Evolutionary conservation across 257 asterid genomes (phyloP).

Genomic region (Echites panduratus): DNA sequence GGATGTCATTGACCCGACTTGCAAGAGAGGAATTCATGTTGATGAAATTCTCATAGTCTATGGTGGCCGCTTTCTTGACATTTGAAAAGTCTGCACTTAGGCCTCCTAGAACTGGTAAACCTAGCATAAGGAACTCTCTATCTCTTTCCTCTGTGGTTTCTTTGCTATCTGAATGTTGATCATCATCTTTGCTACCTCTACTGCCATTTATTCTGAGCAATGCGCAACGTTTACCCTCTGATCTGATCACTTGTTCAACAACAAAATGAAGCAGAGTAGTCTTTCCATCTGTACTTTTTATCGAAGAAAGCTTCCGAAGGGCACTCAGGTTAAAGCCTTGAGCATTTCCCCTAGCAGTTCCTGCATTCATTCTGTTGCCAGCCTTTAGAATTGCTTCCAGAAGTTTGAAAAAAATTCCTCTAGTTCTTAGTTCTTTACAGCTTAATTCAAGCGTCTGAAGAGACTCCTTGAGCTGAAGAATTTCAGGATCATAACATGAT

Average conservation of each 20-base stretch:
- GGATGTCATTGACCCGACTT: conserved; percentile 34
- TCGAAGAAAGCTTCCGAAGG: conserved; percentile 51
- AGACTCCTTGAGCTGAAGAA: conserved; percentile 57
- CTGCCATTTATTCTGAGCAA: neutral
- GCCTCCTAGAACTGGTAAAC: conserved; percentile 42
- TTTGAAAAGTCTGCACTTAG: conserved; percentile 38
- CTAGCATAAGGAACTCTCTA: conserved; percentile 40
- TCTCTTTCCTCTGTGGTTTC: conserved; percentile 30
- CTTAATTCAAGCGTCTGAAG: conserved; percentile 56
- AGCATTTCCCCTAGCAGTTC: conserved; percentile 77
- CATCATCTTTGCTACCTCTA: neutral
- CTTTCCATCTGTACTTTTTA: conserved; percentile 71
- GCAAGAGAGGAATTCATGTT: conserved; percentile 32
- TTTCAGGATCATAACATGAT: conserved; percentile 59
- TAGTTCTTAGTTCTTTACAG: conserved; percentile 58
- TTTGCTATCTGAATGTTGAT: conserved; percentile 14
- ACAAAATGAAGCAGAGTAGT: conserved; percentile 77
- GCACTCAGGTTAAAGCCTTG: conserved; percentile 68
- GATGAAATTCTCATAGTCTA: conserved; percentile 48
- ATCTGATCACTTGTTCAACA: conserved; percentile 63
- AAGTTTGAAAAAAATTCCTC: conserved; percentile 61
- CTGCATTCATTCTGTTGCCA: conserved; percentile 80
- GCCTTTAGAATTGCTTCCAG: conserved; percentile 86
- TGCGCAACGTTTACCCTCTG: conserved; percentile 55
- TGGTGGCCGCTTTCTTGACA: conserved; percentile 59